Percentiles rank a stretch among this genome's conserved stretches.
phyloP scores from a whole-genome alignment of 306 rosid species.

The Lathyrus aphaca region DNA sequence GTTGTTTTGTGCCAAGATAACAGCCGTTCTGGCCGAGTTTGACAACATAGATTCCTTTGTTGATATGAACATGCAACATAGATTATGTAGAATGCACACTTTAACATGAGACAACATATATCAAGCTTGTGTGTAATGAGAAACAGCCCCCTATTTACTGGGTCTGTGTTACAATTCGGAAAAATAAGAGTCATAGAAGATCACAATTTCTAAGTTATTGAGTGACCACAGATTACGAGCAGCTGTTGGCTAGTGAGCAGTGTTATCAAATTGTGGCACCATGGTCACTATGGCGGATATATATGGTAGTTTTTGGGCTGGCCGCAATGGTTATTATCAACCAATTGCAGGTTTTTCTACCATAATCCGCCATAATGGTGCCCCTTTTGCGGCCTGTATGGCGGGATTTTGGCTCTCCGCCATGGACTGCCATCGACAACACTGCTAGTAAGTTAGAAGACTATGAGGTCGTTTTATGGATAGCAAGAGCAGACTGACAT shows the following conservation, averaged over 20 bases:
- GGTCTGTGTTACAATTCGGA: neutral
- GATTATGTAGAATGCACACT: neutral
- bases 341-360: too few species aligned
- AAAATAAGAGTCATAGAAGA: neutral
- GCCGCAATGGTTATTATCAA: too few species aligned
- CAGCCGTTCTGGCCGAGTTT: too few species aligned
- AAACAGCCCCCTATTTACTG: neutral
- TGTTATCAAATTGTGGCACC: too few species aligned
- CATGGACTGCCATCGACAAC: too few species aligned
- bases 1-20: too few species aligned
- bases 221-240: neutral
- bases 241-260: neutral
- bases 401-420: too few species aligned
- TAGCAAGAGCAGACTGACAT: neutral
- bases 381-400: too few species aligned
- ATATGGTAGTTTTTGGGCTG: too few species aligned
- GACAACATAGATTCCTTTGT: neutral
- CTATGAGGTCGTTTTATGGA: neutral
- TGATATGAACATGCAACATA: slow-evolving; percentile 24
- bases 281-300: too few species aligned
- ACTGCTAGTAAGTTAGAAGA: neutral
- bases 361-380: too few species aligned
- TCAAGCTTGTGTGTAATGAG: neutral
- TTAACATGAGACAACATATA: slow-evolving; percentile 3
- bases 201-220: neutral